Evolutionary conservation across 768 basidiomycete genomes (phyloP).

Genomic region (Nevesoporus exiguus): DNA sequence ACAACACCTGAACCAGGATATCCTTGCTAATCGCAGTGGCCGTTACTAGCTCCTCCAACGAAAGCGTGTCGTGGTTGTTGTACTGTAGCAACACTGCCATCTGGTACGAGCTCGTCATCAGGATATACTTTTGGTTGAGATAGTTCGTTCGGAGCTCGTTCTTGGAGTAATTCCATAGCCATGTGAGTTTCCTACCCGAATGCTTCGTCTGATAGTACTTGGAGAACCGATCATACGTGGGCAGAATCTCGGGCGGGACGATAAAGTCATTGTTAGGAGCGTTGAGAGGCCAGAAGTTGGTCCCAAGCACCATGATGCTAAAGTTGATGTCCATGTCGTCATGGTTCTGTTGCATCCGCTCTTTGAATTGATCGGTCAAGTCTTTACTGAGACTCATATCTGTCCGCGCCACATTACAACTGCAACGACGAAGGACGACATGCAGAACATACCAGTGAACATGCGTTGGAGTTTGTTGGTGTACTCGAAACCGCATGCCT

Average conservation of each 20-base stretch:
- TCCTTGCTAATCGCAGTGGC: slow-evolving; percentile 84
- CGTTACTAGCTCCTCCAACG: slow-evolving; percentile 69
- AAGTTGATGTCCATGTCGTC: slow-evolving; percentile 88
- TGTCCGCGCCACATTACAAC: slow-evolving; percentile 30
- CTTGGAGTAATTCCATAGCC: slow-evolving; percentile 98
- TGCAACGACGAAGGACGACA: background rate
- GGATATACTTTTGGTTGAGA: slow-evolving; percentile 90
- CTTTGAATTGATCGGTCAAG: slow-evolving; percentile 91
- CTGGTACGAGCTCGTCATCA: slow-evolving; percentile 94
- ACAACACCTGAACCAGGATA: slow-evolving; percentile 61
- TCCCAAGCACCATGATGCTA: slow-evolving; percentile 89
- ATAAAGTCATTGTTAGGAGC: slow-evolving; percentile 82
- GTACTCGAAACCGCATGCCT: slow-evolving; percentile 95
- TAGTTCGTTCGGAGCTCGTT: slow-evolving; percentile 95
- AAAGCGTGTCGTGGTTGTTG: slow-evolving; percentile 86
- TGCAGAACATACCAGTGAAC: slow-evolving; percentile 74
- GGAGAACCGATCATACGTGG: slow-evolving; percentile 88
- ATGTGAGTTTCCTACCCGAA: slow-evolving; percentile 91
- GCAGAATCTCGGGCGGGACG: slow-evolving; percentile 82
- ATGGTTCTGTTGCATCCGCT: slow-evolving; percentile 84
- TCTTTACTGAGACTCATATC: slow-evolving; percentile 97
- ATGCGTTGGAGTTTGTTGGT: slow-evolving; percentile 94
- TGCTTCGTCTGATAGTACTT: slow-evolving; percentile 93
- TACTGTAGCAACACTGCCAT: slow-evolving; percentile 93
- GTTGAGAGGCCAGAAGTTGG: slow-evolving; percentile 93